Evolutionary conservation across 257 asterid genomes (phyloP).

Genomic region (Solanum infundibuliforme): DNA sequence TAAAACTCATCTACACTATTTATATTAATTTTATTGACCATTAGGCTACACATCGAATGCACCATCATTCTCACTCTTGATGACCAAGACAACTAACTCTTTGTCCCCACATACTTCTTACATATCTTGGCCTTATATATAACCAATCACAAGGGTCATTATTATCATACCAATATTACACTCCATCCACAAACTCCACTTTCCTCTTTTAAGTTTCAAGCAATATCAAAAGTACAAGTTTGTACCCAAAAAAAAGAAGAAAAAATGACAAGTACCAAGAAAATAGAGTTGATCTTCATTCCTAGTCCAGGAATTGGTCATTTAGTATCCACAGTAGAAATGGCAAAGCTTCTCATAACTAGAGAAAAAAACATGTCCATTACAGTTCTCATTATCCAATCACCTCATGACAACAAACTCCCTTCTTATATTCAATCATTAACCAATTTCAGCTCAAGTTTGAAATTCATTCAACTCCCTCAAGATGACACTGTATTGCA

Average conservation of each 20-base stretch:
- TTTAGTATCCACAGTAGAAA: conserved; percentile 36
- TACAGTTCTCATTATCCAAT: conserved; percentile 30
- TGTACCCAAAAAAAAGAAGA: neutral
- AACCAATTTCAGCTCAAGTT: conserved; percentile 6
- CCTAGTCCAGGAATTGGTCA: conserved; percentile 58
- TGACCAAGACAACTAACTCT: neutral
- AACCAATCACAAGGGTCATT: neutral
- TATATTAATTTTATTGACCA: neutral
- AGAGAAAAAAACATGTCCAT: conserved; percentile 26
- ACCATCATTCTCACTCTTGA: neutral
- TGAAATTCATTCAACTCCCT: conserved; percentile 4
- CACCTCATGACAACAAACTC: conserved; percentile 15
- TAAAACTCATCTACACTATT: neutral
- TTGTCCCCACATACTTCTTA: neutral
- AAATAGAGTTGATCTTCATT: conserved; percentile 37
- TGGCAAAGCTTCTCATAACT: conserved; percentile 43
- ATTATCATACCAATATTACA: neutral
- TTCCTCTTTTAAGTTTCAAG: neutral
- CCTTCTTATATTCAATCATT: conserved; percentile 5
- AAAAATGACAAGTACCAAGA: neutral
- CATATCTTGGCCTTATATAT: neutral
- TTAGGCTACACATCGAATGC: accelerated
- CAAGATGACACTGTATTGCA: neutral
- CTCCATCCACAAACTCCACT: neutral
- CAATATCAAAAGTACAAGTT: neutral